Percentiles rank a stretch among this genome's conserved stretches.
phyloP scores from a whole-genome alignment of 768 basidiomycete genomes.

The Mycena vulgaris region DNA sequence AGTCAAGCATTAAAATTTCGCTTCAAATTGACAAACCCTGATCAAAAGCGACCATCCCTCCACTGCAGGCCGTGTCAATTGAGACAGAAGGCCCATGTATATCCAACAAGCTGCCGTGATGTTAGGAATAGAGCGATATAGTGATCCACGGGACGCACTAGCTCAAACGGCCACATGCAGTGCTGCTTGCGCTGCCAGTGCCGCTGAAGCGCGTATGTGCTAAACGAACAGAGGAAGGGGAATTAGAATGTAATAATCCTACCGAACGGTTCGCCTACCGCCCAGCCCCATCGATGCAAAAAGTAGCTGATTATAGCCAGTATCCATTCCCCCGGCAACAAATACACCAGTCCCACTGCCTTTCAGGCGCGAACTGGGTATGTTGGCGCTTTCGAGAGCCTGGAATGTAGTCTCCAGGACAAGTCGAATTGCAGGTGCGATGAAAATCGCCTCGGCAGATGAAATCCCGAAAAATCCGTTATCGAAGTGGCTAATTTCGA shows the following conservation, averaged over 20 bases:
- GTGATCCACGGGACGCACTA: conserved; percentile 45
- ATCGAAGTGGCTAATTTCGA: conserved; percentile 51
- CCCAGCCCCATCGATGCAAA: conserved; percentile 50
- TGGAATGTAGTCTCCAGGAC: conserved; percentile 53
- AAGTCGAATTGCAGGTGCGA: conserved; percentile 50
- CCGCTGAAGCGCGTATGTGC: conserved; percentile 54
- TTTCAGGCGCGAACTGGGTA: conserved; percentile 50
- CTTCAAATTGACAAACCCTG: conserved; percentile 43
- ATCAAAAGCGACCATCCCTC: conserved; percentile 52
- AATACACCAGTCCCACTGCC: conserved; percentile 53
- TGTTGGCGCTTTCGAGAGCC: conserved; percentile 55
- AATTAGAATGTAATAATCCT: not conserved
- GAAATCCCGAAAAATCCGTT: conserved; percentile 55
- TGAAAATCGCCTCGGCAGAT: conserved; percentile 51
- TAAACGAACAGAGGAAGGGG: conserved; percentile 15
- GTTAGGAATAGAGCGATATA: not conserved
- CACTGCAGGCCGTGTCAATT: conserved; percentile 54
- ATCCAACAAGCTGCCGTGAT: conserved; percentile 47
- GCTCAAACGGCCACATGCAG: conserved; percentile 54
- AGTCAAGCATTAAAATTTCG: not conserved
- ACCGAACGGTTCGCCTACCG: conserved; percentile 37
- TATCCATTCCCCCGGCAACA: conserved; percentile 50
- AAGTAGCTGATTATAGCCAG: conserved; percentile 49
- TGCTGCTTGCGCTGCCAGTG: conserved; percentile 51
- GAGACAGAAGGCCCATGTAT: conserved; percentile 54